A percentile compares a stretch with the other conserved stretches of the same genome.
These are phyloP conservation scores for Phytomonas sp. DNA, from an alignment of 208 protist genomes.

Conservation along the genomic window DNA sequence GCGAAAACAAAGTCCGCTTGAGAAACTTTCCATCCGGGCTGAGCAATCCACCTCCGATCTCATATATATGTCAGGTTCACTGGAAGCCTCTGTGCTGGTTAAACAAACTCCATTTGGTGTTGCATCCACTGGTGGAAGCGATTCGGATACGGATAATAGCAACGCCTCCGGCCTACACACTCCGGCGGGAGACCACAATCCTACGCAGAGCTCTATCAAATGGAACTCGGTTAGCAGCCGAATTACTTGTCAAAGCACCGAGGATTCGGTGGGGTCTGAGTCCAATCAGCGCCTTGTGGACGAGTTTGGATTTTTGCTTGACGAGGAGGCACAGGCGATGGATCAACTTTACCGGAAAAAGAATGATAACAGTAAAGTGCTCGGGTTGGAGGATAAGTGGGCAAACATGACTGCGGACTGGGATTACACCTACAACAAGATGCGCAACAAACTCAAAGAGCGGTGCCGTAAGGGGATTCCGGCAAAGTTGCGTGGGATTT, in stretches of 20 bases:
- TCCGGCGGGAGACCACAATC: not conserved
- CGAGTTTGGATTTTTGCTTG: constrained; percentile 86
- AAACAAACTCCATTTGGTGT: constrained; percentile 20
- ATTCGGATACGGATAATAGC: constrained; percentile 33
- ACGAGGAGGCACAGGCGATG: constrained; percentile 46
- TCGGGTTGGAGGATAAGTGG: constrained; percentile 86
- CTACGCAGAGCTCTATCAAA: constrained; percentile 5
- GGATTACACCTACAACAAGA: constrained; percentile 58
- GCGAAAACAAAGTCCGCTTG: not conserved
- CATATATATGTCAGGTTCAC: not conserved
- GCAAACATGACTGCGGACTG: constrained; percentile 83
- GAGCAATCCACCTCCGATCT: not conserved
- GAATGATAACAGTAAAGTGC: constrained; percentile 57
- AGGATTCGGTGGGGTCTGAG: not conserved
- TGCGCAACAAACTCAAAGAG: constrained; percentile 78
- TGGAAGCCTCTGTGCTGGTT: not conserved
- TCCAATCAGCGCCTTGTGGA: constrained; percentile 54
- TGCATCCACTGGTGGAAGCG: constrained; percentile 38
- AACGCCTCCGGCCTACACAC: not conserved
- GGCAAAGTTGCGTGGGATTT: constrained; percentile 54
- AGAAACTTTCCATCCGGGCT: not conserved
- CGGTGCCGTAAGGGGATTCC: constrained; percentile 88
- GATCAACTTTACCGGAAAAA: constrained; percentile 57
- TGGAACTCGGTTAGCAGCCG: not conserved
- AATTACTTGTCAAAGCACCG: constrained; percentile 10